phyloP scores from a whole-genome alignment of 2,329 filamentous ascomycete genomes.

The Botrytis pseudocinerea region DNA sequence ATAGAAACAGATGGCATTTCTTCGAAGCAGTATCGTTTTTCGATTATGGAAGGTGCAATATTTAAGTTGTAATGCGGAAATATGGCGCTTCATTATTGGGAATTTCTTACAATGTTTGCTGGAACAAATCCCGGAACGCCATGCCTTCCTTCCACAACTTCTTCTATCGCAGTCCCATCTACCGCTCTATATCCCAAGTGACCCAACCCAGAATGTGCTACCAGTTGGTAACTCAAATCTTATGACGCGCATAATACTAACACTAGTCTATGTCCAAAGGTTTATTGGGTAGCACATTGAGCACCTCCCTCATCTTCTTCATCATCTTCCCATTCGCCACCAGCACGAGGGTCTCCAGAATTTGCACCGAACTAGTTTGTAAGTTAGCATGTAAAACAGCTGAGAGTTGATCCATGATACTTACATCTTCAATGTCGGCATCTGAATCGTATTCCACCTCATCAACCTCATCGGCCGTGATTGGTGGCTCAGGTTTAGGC shows the following conservation, averaged over 20 bases:
- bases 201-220: neutral
- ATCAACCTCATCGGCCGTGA: slow-evolving; percentile 69
- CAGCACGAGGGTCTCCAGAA: slow-evolving; percentile 66
- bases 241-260: neutral
- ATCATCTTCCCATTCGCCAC: slow-evolving; percentile 68
- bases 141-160: neutral
- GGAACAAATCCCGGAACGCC: slow-evolving; percentile 1
- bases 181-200: slow-evolving; percentile 19
- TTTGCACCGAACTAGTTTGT: slow-evolving; percentile 65
- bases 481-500: slow-evolving; percentile 60
- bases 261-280: slow-evolving; percentile 4
- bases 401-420: slow-evolving; percentile 35
- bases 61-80: neutral
- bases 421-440: slow-evolving; percentile 76
- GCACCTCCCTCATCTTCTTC: slow-evolving; percentile 60
- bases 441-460: slow-evolving; percentile 86
- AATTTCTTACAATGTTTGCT: slow-evolving; percentile 13
- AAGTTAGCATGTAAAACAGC: slow-evolving; percentile 36
- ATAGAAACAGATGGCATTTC: neutral
- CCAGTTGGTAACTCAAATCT: slow-evolving; percentile 1
- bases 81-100: neutral
- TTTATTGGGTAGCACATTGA: slow-evolving; percentile 56
- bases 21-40: neutral
- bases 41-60: neutral
- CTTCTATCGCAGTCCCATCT: slow-evolving; percentile 9